Base-by-base conservation (phyloP, 1,284 basidiomycete species). In the Xerocomus nothofagi region DNA sequence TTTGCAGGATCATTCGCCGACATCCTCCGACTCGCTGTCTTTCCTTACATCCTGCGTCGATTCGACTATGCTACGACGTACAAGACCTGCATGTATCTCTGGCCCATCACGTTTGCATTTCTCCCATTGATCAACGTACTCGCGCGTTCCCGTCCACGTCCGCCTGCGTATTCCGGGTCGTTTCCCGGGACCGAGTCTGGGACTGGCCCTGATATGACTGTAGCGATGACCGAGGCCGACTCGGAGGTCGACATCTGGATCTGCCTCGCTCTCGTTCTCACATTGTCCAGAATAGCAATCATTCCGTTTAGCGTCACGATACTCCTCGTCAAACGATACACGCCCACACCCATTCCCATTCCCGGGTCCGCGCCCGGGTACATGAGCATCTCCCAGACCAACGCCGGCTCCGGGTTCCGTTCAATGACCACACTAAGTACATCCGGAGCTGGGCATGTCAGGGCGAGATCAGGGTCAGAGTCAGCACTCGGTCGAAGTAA, bases 61-160 rank as follows among this genome's bases (percentile, higher is more conserved):
- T 61, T 48, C 7, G 56, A 58, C 37, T 57, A 57, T 20, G 43
- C 44, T 14, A 33, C 18, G 31, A 57, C 29, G 3, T 59, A 61
- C 43, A 53, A 36, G 1, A 18, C 27, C 2, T 58, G 56, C 14
- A 58, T 46, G 39, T 39, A 40, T 21, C 14, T 61, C 32, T 59
- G 59, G 57, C 45, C 57, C 1, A 4, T 47, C 18, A 31, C 29
- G 3, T 58, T 61, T 15, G 47, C 42, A 15, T n/a, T 30, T 1
- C n/a, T 61, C 2, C 57, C 57, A 1, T 3, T 59, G 11, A 21
- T 58, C 15, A 61, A 58, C 5, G 10, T 20, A 0, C 33, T 56
- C 11, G 56, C 47, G 0, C 47, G 27, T n/a, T 18, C 14, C 20
- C 37, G 26, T n/a, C n/a, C n/a, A n/a, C n/a, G 18, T n/a, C 21